Conservation (phyloP, 2,329 filamentous ascomycete species). For the Xylogone sp. region DNA sequence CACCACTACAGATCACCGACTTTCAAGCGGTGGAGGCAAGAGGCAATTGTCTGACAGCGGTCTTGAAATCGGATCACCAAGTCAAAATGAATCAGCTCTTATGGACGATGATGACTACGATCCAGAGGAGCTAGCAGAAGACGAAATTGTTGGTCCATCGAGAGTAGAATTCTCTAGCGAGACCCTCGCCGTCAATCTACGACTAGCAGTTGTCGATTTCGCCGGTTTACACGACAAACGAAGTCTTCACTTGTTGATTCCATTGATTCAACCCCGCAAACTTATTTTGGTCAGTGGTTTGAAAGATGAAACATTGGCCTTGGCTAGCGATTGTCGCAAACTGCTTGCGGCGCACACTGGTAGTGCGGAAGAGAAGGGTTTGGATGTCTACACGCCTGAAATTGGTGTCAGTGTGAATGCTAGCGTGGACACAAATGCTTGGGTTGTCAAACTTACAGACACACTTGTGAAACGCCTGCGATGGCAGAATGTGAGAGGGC, state of each 20-base stretch:
- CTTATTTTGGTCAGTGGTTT: slow-evolving; percentile 86
- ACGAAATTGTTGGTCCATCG: slow-evolving; percentile 61
- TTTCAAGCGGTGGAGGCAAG: slow-evolving; percentile 50
- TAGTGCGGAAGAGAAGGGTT: slow-evolving; percentile 39
- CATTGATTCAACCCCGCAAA: slow-evolving; percentile 89
- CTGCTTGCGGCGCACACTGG: slow-evolving; percentile 48
- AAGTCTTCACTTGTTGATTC: slow-evolving; percentile 90
- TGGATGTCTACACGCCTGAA: slow-evolving; percentile 77
- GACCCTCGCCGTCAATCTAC: slow-evolving; percentile 64
- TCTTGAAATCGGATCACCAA: slow-evolving; percentile 21
- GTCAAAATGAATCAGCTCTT: slow-evolving; percentile 40
- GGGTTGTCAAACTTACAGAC: slow-evolving; percentile 88
- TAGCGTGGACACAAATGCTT: slow-evolving; percentile 96
- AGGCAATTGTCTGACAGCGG: slow-evolving; percentile 47
- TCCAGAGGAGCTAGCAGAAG: slow-evolving; percentile 52
- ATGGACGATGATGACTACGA: slow-evolving; percentile 51
- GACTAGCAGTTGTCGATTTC: slow-evolving; percentile 87
- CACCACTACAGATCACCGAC: slow-evolving; percentile 30
- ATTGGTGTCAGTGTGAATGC: slow-evolving; percentile 77
- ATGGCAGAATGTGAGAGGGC: slow-evolving; percentile 89
- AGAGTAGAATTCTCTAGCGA: slow-evolving; percentile 67
- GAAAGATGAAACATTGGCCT: slow-evolving; percentile 69
- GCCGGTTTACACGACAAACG: slow-evolving; percentile 89
- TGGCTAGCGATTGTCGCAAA: slow-evolving; percentile 77
- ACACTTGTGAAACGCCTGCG: slow-evolving; percentile 79